Base-by-base conservation (phyloP, 495 filamentous ascomycete species). In the Tetracladium marchalianum region DNA sequence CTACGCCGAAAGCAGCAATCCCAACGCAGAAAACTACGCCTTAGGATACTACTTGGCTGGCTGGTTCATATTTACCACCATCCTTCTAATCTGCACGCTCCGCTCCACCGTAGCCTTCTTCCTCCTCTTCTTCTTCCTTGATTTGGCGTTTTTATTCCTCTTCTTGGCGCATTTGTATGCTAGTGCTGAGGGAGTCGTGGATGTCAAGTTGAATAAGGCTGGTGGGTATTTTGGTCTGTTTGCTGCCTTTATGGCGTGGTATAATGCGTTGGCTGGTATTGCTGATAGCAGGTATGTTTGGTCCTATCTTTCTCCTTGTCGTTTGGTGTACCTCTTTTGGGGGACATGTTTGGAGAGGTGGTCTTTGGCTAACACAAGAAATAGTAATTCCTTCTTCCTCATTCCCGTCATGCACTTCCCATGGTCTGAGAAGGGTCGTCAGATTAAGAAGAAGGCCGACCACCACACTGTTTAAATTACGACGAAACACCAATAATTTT, bases 41-140 rank as follows among this genome's bases (percentile, higher is more conserved):
- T 73, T 96, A 45, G 88, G 86, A 45, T 77, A 94, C 59, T 96
- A 85, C 75, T 71, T 96, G 42, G 18, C 24, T 8, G 76, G 76
- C 62, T 98, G 92, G 92, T 96, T 95, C 73, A 92, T 98, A 74
- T 98, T 98, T 80, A 98, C 90, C 56, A 81, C 77, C 59, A 69
- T 98, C 48, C 65, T 95, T 43, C 70, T 95, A 34, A 57, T 96
- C 63, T 90, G 84, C 78, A 96, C 92, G 38, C 73, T 96, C 40
- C 80, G 85, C 44, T 96, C 92, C 12, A 95, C 90, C 52, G 81
- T 96, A 59, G 90, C 90, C 56, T 98, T 97, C 82, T 96, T 92
- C 81, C 48, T 76, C 47, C 80, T 98, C 13, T 98, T 97, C 81
- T 86, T 97, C 71, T 80, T 78, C 52, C 86, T 97, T 38, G 92